Conservation (phyloP, 2,329 filamentous ascomycete genomes). For the Cyclaneusma minus region DNA sequence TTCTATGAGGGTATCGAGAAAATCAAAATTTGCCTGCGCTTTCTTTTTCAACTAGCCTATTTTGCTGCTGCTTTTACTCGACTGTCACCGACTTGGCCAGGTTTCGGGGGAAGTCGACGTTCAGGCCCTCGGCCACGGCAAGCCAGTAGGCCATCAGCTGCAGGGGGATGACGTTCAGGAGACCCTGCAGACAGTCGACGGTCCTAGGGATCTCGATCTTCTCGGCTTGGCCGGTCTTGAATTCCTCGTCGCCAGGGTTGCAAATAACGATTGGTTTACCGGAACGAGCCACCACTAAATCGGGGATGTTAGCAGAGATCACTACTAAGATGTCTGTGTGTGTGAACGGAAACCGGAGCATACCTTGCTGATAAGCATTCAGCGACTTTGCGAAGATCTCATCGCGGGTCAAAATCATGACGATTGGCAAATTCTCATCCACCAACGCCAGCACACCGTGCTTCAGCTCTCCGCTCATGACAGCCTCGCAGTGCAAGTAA, state of each 20-base stretch:
- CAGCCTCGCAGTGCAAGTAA: constrained; percentile 97
- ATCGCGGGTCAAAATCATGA: constrained; percentile 98
- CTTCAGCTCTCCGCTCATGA: constrained; percentile 99
- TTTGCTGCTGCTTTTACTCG: constrained; percentile 60
- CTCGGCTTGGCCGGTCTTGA: constrained; percentile 74
- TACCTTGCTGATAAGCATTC: constrained; percentile 96
- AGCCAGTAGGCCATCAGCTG: constrained; percentile 99
- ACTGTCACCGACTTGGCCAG: constrained; percentile 98
- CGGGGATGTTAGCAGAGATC: constrained; percentile 15
- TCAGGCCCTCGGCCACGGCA: constrained; percentile 85
- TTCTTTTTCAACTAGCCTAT: too few species aligned
- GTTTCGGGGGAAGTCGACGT: constrained; percentile 98
- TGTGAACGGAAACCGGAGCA: constrained; percentile 16
- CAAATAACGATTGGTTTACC: constrained; percentile 98
- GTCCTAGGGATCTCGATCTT: constrained; percentile 97
- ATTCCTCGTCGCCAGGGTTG: constrained; percentile 81
- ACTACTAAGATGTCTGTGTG: neutral
- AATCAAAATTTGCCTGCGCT: too few species aligned
- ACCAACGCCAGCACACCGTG: constrained; percentile 95
- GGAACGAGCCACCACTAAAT: constrained; percentile 81
- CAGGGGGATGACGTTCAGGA: constrained; percentile 93
- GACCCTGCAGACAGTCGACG: constrained; percentile 86
- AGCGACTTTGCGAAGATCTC: constrained; percentile 97
- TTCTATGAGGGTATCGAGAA: too few species aligned
- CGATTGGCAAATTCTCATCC: constrained; percentile 96